Percentiles rank a stretch among this genome's conserved stretches.
Conservation (phyloP, 2,329 filamentous ascomycete species). For the Aureobasidium subglaciale region DNA sequence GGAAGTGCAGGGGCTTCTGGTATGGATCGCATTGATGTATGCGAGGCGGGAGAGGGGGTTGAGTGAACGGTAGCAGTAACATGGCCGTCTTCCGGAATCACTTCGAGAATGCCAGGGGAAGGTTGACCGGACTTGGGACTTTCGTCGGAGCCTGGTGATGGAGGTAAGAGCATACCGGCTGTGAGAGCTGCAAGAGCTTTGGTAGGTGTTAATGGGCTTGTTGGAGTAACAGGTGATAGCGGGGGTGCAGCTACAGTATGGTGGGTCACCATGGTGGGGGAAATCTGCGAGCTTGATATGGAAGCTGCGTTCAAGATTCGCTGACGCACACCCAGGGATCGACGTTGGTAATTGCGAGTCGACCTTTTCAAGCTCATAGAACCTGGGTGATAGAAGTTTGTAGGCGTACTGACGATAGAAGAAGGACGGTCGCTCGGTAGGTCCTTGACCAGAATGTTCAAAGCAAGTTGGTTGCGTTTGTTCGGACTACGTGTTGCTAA, state of each 20-base stretch:
- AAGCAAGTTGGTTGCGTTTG: constrained; percentile 7
- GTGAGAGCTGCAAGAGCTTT: neutral
- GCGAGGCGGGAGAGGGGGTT: neutral
- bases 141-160: constrained; percentile 18
- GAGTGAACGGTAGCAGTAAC: too few species aligned
- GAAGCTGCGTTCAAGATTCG: neutral
- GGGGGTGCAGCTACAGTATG: neutral
- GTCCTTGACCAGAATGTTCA: constrained; percentile 12
- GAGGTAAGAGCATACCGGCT: neutral
- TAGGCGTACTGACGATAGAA: constrained; percentile 5
- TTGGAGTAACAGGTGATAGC: neutral
- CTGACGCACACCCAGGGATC: neutral
- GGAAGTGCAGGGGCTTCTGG: neutral
- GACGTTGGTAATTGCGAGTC: neutral
- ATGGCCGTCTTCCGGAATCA: neutral
- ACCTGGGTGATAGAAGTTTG: constrained; percentile 7
- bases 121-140: neutral
- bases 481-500: neutral
- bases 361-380: neutral
- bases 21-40: neutral
- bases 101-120: constrained; percentile 10
- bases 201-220: neutral
- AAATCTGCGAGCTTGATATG: neutral
- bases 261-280: neutral
- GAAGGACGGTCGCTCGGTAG: neutral